phyloP scores from a whole-genome alignment of 495 filamentous ascomycete species.

The Neurospora sp. region DNA sequence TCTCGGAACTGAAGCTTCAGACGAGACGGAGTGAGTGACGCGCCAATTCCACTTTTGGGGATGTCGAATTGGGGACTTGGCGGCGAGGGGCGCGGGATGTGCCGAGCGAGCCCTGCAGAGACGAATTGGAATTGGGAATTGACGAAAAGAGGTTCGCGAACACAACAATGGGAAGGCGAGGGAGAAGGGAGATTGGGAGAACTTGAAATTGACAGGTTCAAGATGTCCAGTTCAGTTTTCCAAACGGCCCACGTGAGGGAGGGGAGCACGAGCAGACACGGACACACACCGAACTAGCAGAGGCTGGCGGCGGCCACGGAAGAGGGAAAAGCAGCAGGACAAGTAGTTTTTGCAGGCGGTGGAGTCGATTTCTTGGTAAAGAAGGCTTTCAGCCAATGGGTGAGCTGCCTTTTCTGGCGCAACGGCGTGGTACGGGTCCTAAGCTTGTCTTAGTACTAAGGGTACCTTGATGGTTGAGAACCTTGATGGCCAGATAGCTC shows the following conservation, averaged over 20 bases:
- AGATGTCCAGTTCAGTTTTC: not conserved
- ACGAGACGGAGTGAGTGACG: not conserved
- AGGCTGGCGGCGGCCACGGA: not conserved
- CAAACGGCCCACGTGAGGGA: not conserved
- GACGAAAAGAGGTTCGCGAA: not conserved
- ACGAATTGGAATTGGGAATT: not conserved
- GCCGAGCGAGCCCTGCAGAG: not conserved
- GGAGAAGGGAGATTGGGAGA: not conserved
- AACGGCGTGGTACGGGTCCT: not conserved
- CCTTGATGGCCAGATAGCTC: not conserved
- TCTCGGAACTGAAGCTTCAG: not conserved
- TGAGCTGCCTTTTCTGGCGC: not conserved
- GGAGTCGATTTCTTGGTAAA: not conserved
- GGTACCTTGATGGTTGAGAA: not conserved
- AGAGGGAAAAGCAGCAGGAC: slow-evolving; percentile 1
- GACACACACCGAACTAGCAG: not conserved
- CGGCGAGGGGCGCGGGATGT: not conserved
- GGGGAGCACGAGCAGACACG: not conserved
- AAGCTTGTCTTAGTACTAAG: not conserved
- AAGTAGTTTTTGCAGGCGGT: not conserved
- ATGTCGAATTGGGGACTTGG: not conserved
- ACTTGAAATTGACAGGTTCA: not conserved
- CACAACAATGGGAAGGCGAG: not conserved
- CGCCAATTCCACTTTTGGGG: not conserved
- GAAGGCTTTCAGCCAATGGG: not conserved